Base-by-base conservation (phyloP, 306 rosid species). In the Gleditsia sinensis region DNA sequence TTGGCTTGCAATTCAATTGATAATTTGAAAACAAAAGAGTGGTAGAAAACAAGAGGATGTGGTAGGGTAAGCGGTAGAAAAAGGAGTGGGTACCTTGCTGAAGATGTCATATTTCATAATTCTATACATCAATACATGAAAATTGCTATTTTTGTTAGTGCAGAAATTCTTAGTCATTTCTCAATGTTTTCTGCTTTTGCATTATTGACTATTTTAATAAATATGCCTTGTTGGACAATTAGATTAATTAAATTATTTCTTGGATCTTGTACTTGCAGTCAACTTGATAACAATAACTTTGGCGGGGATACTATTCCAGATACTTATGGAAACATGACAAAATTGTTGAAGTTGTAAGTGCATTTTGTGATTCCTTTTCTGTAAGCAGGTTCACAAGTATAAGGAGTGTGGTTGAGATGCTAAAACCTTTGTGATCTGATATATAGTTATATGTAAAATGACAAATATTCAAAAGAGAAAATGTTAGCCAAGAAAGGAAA, bases 271-370 rank as follows among this genome's bases (percentile, higher is more conserved):
- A 67, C 71, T 80, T 86, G 88, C 89, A 94, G 98, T 69, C 98
- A 94, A 75, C 86, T 92, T 69, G 98, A 94, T 84, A 91, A 91
- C 86, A 94, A 94, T 82, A 80, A 94, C 84, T 91, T 94, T 48
- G 72, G 20, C 0, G 97, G 92, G 72, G 59, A 34, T 76, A 78
- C 42, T 36, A 91, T 94, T 88, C 98, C 98, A 27, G 79, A 69
- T 40, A 17, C 92, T 16, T 94, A 84, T 74, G 81, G 79, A 54
- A 83, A 75, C 71, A 79, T 94, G 85, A 63, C 92, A 59, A 55
- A 61, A 56, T 74, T 94, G 72, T 71, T 81, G 80, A 94, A 94
- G 74, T 7, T 92, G 97, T 94, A 94, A 88, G 98, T 85, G 64
- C 54, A 63, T 56, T 61, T 76, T 42, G 13, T 43, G 20, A 57